Conservation (phyloP, 1,139 yeast species). For the Debaryomyces subglobosus region DNA sequence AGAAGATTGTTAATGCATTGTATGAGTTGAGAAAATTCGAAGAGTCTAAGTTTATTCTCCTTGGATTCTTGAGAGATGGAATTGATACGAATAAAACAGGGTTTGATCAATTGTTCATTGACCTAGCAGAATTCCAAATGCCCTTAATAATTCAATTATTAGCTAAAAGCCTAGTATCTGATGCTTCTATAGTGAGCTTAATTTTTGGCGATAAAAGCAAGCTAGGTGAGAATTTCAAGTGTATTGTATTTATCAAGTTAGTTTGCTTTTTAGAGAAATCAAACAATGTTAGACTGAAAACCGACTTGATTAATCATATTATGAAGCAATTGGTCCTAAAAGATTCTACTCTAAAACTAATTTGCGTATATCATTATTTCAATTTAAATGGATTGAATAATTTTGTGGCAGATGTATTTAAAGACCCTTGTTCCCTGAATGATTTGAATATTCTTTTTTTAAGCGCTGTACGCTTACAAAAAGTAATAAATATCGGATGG, state of each 20-base stretch:
- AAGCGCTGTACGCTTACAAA: conserved; percentile 26
- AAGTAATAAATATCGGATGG: conserved; percentile 25
- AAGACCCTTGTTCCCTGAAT: not conserved
- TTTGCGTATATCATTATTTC: conserved; percentile 25
- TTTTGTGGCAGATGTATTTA: conserved; percentile 14
- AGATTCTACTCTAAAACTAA: conserved; percentile 14
- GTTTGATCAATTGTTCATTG: not conserved
- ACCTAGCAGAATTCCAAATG: conserved; percentile 7
- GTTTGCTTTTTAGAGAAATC: conserved; percentile 16
- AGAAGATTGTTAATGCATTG: conserved; percentile 20
- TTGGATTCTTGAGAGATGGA: conserved; percentile 5
- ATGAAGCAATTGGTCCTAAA: conserved; percentile 15
- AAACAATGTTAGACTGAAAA: conserved; percentile 14
- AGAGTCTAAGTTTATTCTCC: conserved; percentile 8
- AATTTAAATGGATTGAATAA: conserved; percentile 23
- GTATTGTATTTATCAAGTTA: conserved; percentile 3
- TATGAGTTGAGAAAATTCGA: conserved; percentile 7
- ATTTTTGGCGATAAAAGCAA: conserved; percentile 8
- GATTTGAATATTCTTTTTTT: conserved; percentile 15
- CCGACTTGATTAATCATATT: conserved; percentile 18
- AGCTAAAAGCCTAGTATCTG: conserved; percentile 14
- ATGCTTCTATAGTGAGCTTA: not conserved
- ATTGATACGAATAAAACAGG: conserved; percentile 1
- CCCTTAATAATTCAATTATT: conserved; percentile 16
- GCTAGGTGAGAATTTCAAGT: conserved; percentile 12